phyloP scores from a whole-genome alignment of 306 rosid genomes.

The Cucumis cinereus region DNA sequence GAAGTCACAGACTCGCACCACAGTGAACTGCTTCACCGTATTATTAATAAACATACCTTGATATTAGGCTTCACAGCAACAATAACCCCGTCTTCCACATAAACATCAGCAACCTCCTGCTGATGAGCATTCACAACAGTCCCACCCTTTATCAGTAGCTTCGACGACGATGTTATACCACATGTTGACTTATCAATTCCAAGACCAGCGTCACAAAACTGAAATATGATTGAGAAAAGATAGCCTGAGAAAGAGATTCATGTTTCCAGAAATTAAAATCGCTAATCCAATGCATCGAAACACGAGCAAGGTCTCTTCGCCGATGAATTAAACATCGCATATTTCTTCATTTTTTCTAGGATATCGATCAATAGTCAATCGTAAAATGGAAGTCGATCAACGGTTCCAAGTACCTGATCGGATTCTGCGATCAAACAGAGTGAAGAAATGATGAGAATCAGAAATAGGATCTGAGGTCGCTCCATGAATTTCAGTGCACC shows the following conservation, averaged over 20 bases:
- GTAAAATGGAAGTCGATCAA: not conserved
- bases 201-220: conserved; percentile 69
- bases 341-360: not conserved
- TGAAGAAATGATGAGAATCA: conserved; percentile 12
- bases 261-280: not conserved
- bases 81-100: conserved; percentile 64
- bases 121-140: conserved; percentile 71
- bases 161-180: conserved; percentile 26
- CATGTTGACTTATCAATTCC: conserved; percentile 34
- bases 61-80: conserved; percentile 60
- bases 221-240: not conserved
- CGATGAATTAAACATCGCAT: not conserved
- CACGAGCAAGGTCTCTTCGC: not conserved
- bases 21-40: not conserved
- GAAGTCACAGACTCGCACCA: not conserved
- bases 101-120: conserved; percentile 72
- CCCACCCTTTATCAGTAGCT: conserved; percentile 73
- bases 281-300: not conserved
- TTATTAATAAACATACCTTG: conserved; percentile 17
- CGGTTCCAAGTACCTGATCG: conserved; percentile 38
- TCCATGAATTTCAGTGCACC: conserved; percentile 6
- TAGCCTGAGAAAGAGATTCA: no score
- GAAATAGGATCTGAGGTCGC: not conserved
- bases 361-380: not conserved
- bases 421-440: conserved; percentile 25